These are phyloP conservation scores for Fragaria iinumae DNA, from an alignment of 306 rosid genomes.

Conservation along the genomic window DNA sequence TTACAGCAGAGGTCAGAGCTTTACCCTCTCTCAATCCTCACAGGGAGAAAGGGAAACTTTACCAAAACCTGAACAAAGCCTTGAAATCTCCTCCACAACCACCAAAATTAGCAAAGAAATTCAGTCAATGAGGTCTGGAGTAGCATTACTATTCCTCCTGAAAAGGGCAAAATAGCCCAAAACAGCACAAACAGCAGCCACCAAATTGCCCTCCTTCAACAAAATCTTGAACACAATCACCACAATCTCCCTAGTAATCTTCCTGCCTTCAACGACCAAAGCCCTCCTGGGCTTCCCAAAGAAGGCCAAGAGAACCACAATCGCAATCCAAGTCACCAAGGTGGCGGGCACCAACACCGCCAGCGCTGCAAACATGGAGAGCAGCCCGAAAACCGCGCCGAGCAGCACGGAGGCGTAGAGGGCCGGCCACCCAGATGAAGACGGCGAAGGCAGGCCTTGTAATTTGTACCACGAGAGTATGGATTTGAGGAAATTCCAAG, in stretches of 20 bases:
- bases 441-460: conserved; percentile 30
- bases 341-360: conserved; percentile 74
- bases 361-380: conserved; percentile 85
- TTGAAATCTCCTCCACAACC: not conserved
- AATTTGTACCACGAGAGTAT: conserved; percentile 64
- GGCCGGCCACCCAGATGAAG: conserved; percentile 71
- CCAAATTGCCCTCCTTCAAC: conserved; percentile 85
- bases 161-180: conserved; percentile 72
- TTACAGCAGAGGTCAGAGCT: not conserved
- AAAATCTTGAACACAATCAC: conserved; percentile 62
- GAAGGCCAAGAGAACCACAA: conserved; percentile 82
- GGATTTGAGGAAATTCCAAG: conserved; percentile 71
- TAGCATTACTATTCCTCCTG: conserved; percentile 37
- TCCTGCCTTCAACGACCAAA: conserved; percentile 84
- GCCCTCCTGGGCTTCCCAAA: conserved; percentile 72
- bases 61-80: conserved; percentile 13
- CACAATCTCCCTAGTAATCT: conserved; percentile 66
- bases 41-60: not conserved
- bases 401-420: conserved; percentile 80
- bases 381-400: conserved; percentile 67
- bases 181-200: conserved; percentile 87
- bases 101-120: not conserved
- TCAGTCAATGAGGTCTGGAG: conserved; percentile 30
- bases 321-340: conserved; percentile 80
- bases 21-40: not conserved